These are phyloP conservation scores for Remersonia thermophila DNA, from an alignment of 2,329 filamentous ascomycete species.

Conservation along the genomic window DNA sequence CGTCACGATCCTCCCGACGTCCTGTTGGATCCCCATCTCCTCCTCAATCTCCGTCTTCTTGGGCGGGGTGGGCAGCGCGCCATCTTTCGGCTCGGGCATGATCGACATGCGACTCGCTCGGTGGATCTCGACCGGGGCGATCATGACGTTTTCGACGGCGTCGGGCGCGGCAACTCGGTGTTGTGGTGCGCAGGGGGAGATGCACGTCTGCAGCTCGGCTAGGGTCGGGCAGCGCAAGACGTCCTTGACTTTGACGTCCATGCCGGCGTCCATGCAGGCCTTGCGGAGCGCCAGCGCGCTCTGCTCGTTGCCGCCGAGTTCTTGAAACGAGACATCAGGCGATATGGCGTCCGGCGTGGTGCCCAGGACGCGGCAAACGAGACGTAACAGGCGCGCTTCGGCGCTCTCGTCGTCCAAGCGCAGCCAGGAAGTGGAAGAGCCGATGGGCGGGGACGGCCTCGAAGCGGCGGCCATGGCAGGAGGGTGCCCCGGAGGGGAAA, in stretches of 20 bases:
- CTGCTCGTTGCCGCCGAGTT: slow-evolving; percentile 30
- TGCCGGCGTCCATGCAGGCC: slow-evolving; percentile 25
- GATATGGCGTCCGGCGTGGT: slow-evolving; percentile 22
- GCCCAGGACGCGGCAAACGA: slow-evolving; percentile 25
- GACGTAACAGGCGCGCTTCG: slow-evolving; percentile 16
- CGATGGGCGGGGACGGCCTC: slow-evolving; percentile 9
- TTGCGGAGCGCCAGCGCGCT: slow-evolving; percentile 24
- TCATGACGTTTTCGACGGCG: slow-evolving; percentile 14
- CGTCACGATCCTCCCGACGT: slow-evolving; percentile 30
- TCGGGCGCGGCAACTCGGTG: slow-evolving; percentile 7
- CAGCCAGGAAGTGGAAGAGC: slow-evolving; percentile 16
- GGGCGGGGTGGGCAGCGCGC: slow-evolving; percentile 2
- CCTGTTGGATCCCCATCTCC: slow-evolving; percentile 27
- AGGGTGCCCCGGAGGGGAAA: slow-evolving; percentile 1
- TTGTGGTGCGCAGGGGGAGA: slow-evolving; percentile 21
- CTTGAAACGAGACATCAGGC: slow-evolving; percentile 31
- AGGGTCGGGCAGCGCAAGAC: slow-evolving; percentile 32
- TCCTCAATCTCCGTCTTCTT: slow-evolving; percentile 24
- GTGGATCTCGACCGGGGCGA: slow-evolving; percentile 18
- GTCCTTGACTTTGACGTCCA: slow-evolving; percentile 26
- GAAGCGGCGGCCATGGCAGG: slow-evolving; percentile 13
- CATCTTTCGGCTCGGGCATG: slow-evolving; percentile 5
- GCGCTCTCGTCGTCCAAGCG: slow-evolving; percentile 14
- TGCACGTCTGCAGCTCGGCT: slow-evolving; percentile 32
- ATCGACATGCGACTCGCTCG: slow-evolving; percentile 14